A percentile compares a stretch with the other conserved stretches of the same genome.
phyloP scores from a whole-genome alignment of 345 rosid species.

The Microcos paniculata region DNA sequence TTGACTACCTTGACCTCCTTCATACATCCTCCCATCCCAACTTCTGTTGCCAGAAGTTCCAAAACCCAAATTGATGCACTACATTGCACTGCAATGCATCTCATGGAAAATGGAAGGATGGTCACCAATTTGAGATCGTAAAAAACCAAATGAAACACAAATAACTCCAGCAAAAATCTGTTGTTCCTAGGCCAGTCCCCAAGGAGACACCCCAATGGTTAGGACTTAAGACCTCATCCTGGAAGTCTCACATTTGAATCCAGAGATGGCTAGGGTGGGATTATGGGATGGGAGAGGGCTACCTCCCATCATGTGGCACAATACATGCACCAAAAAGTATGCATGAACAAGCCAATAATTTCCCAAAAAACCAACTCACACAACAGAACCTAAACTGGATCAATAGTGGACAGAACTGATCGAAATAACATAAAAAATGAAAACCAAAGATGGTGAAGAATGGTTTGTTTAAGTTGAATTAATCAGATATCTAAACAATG shows the following conservation, averaged over 20 bases:
- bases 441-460: neutral
- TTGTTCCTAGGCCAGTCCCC: neutral
- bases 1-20: neutral
- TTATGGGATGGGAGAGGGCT: no score
- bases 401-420: neutral
- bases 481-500: neutral
- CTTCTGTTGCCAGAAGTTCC: neutral
- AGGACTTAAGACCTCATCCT: no score
- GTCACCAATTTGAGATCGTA: neutral
- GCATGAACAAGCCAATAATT: neutral
- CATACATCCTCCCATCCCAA: neutral
- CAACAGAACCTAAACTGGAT: neutral
- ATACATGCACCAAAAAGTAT: no score
- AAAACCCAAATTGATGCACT: neutral
- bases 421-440: neutral
- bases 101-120: neutral
- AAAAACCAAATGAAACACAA: neutral
- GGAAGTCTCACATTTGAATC: no score
- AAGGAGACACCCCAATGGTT: no score
- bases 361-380: neutral
- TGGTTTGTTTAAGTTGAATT: neutral
- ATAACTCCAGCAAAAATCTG: neutral
- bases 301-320: no score
- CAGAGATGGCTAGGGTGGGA: no score
- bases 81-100: neutral